phyloP scores from a whole-genome alignment of 352 stramenopile genomes.

The Globisporangium barbulae region DNA sequence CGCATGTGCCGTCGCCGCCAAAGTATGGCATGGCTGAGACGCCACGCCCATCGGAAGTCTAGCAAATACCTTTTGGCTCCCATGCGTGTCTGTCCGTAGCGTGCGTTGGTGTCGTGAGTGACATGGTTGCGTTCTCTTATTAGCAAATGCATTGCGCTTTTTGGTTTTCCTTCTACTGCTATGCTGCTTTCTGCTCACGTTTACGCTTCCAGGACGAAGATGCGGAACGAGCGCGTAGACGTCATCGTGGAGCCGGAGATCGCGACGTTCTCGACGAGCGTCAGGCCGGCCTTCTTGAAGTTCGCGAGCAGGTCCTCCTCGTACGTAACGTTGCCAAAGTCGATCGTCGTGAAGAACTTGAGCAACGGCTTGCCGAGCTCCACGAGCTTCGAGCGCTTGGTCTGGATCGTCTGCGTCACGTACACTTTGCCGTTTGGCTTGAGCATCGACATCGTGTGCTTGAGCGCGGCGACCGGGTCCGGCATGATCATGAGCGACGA shows the following conservation, averaged over 20 bases:
- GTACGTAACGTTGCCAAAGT: conserved; percentile 90
- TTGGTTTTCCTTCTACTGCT: neutral
- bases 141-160: conserved; percentile 1
- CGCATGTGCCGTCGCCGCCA: conserved; percentile 11
- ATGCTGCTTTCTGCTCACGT: conserved; percentile 15
- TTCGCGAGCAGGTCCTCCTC: conserved; percentile 66
- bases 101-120: neutral
- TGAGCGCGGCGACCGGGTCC: conserved; percentile 78
- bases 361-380: conserved; percentile 86
- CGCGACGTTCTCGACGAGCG: conserved; percentile 45
- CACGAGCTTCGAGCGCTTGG: conserved; percentile 51
- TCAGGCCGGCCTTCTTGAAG: conserved; percentile 64
- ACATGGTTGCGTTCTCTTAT: neutral
- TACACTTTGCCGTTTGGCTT: conserved; percentile 56
- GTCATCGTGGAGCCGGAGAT: conserved; percentile 56
- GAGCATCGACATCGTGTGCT: conserved; percentile 60
- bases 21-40: conserved; percentile 22
- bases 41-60: conserved; percentile 7
- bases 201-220: conserved; percentile 56
- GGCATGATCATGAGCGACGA: conserved; percentile 92
- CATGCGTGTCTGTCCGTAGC: neutral
- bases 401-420: conserved; percentile 93
- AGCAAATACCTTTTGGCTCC: neutral
- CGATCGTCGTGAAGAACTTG: conserved; percentile 92
- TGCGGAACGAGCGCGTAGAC: conserved; percentile 62